A percentile compares a stretch with the other conserved stretches of the same genome.
Evolutionary conservation across 768 basidiomycete species (phyloP).

Genomic region (Hortiboletus flavorubellus): DNA sequence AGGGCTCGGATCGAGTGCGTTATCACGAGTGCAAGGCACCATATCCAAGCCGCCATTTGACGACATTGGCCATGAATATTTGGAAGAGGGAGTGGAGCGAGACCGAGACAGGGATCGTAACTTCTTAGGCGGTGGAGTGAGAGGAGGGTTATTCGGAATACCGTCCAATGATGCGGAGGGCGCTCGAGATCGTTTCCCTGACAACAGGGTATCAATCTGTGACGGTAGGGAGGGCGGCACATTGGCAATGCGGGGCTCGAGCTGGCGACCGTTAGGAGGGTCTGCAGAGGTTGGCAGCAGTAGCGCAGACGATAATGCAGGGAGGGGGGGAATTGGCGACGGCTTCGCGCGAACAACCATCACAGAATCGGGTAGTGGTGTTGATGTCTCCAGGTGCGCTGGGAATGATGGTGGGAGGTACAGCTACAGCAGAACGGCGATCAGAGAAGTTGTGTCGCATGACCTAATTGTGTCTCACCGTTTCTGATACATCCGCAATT

Average conservation of each 20-base stretch:
- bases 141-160: slow-evolving; percentile 2
- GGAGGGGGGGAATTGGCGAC: slow-evolving; percentile 35
- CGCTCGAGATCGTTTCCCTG: slow-evolving; percentile 29
- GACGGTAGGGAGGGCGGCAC: slow-evolving; percentile 15
- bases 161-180: slow-evolving; percentile 30
- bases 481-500: slow-evolving; percentile 37
- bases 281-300: slow-evolving; percentile 20
- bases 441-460: slow-evolving; percentile 13
- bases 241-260: slow-evolving; percentile 9
- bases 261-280: slow-evolving; percentile 18
- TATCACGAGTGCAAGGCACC: slow-evolving; percentile 3
- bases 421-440: slow-evolving; percentile 27
- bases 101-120: slow-evolving; percentile 12
- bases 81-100: background rate
- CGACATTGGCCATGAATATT: background rate
- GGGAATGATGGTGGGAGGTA: slow-evolving; percentile 58
- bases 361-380: slow-evolving; percentile 36
- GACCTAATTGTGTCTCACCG: slow-evolving; percentile 28
- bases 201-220: slow-evolving; percentile 12
- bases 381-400: slow-evolving; percentile 50
- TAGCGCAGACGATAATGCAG: slow-evolving; percentile 25
- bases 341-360: slow-evolving; percentile 39
- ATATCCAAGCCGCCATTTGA: slow-evolving; percentile 9
- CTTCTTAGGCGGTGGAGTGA: slow-evolving; percentile 26
- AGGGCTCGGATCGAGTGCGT: background rate